Percentiles rank a stretch among this genome's conserved stretches.
Conservation (phyloP, 1,284 basidiomycete species). For the Ganoderma sinense region DNA sequence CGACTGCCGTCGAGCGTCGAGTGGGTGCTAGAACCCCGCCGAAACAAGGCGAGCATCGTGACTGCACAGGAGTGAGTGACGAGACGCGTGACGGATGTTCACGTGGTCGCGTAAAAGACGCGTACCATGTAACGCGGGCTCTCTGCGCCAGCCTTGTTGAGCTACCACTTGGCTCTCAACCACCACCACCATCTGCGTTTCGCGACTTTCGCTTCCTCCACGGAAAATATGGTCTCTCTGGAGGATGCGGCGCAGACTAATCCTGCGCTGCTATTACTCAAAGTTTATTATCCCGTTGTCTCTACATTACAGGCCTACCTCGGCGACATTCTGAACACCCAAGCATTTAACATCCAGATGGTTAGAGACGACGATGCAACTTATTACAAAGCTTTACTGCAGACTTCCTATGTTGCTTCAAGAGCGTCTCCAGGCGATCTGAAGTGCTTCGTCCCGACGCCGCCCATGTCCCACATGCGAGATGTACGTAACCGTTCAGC, state of each 20-base stretch:
- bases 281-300: conserved; percentile 50
- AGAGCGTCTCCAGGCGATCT: conserved; percentile 21
- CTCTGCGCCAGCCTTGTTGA: background rate
- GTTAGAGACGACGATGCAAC: conserved; percentile 42
- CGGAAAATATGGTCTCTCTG: background rate
- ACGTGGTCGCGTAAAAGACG: conserved; percentile 22
- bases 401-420: conserved; percentile 53
- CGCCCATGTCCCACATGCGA: conserved; percentile 58
- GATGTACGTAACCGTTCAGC: conserved; percentile 50
- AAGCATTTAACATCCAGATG: conserved; percentile 28
- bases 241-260: background rate
- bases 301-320: conserved; percentile 53
- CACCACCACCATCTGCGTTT: background rate
- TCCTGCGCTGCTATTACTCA: conserved; percentile 32
- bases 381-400: conserved; percentile 50
- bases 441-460: conserved; percentile 37
- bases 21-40: background rate
- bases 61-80: conserved; percentile 4
- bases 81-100: conserved; percentile 13
- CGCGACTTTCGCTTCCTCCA: background rate
- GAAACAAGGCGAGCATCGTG: background rate
- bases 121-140: conserved; percentile 1
- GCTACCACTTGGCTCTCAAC: background rate
- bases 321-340: conserved; percentile 42
- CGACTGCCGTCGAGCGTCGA: background rate